phyloP scores from a whole-genome alignment of 495 filamentous ascomycete genomes.

The Cercophora samala region DNA sequence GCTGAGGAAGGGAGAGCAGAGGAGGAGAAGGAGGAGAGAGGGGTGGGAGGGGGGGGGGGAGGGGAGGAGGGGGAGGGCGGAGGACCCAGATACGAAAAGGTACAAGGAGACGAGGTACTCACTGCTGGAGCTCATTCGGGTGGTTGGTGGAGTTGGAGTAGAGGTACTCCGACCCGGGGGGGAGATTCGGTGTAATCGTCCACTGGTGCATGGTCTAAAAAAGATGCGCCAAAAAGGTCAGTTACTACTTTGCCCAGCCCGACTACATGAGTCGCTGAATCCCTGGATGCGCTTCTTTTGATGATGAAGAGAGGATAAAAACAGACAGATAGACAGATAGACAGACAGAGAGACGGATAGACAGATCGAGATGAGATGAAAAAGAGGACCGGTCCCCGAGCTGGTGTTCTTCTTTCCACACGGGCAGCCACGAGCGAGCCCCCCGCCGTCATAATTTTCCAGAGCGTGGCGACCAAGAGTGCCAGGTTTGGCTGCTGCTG shows the following conservation, averaged over 20 bases:
- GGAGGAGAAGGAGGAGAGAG: not conserved
- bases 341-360: not conserved
- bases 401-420: not conserved
- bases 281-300: not conserved
- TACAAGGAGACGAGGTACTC: slow-evolving; percentile 48
- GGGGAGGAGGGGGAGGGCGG: slow-evolving; percentile 8
- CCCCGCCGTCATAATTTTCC: slow-evolving; percentile 24
- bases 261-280: slow-evolving; percentile 8
- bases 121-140: slow-evolving; percentile 47
- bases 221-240: slow-evolving; percentile 25
- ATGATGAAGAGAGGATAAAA: slow-evolving; percentile 7
- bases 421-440: too few relatives aligned
- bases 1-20: not conserved
- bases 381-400: not conserved
- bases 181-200: slow-evolving; percentile 50
- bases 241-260: slow-evolving; percentile 14
- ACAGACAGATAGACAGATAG: slow-evolving; percentile 1
- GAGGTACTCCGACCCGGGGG: slow-evolving; percentile 47
- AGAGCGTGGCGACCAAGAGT: slow-evolving; percentile 24
- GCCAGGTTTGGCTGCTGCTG: too few relatives aligned
- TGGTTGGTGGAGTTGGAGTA: slow-evolving; percentile 49
- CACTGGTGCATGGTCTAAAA: slow-evolving; percentile 52
- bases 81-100: slow-evolving; percentile 36
- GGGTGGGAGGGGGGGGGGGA: not conserved
- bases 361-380: slow-evolving; percentile 4